These are phyloP conservation scores for Aegle marmelos DNA, from an alignment of 345 rosid species.

Conservation along the genomic window DNA sequence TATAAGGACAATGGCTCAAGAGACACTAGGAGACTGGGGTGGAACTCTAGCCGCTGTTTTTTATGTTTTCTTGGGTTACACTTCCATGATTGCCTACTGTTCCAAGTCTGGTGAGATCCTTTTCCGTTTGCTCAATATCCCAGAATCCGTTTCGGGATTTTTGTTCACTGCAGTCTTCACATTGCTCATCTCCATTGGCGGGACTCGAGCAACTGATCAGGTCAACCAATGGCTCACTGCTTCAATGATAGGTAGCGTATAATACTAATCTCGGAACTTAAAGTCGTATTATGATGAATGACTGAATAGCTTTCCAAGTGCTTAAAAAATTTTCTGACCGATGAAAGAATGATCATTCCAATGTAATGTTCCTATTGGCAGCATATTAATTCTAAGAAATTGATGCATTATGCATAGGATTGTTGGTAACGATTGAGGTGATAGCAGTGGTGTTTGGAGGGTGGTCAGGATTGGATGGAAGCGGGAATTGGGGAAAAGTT, in stretches of 20 bases:
- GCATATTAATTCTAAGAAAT: conserved; percentile 1
- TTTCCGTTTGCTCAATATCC: conserved; percentile 45
- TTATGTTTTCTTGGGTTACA: conserved; percentile 57
- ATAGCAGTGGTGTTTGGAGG: conserved; percentile 41
- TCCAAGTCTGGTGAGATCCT: conserved; percentile 65
- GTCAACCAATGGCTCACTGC: conserved; percentile 58
- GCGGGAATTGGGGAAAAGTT: conserved; percentile 53
- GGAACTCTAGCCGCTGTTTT: conserved; percentile 45
- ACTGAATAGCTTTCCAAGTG: background rate
- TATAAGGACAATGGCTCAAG: conserved; percentile 64
- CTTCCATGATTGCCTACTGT: conserved; percentile 54
- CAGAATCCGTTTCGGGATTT: conserved; percentile 39
- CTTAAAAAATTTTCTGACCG: background rate
- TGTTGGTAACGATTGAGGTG: conserved; percentile 53
- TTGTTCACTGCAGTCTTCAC: conserved; percentile 45
- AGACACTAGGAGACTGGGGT: conserved; percentile 57
- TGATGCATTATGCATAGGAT: conserved; percentile 36
- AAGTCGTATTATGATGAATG: background rate
- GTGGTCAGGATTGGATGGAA: conserved; percentile 49
- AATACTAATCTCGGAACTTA: background rate
- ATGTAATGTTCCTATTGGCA: background rate
- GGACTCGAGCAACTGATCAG: conserved; percentile 52
- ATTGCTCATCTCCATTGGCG: conserved; percentile 43
- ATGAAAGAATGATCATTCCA: background rate
- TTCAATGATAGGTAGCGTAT: conserved; percentile 49